Base-by-base conservation (phyloP, 208 protist species). In the Wallacemonas sp. region DNA sequence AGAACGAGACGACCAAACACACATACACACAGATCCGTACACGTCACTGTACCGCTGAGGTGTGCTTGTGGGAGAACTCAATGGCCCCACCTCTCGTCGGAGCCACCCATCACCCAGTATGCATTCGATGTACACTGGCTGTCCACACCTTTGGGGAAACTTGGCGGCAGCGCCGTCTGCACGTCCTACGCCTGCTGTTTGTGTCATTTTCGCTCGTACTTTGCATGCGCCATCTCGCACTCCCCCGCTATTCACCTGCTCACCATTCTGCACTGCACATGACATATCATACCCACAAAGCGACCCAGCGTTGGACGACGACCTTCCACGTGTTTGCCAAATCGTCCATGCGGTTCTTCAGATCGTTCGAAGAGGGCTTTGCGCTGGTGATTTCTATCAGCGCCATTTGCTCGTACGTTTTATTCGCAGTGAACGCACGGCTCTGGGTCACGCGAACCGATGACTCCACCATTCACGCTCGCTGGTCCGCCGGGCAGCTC, bases 371-470 rank as follows among this genome's bases (percentile, higher is more conserved):
- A 19, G 50, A 57, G 36, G 50, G 50, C 22, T n/a, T 37, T 12
- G 50, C 50, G 0, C 3, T 57, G 4, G 50, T 8, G 50, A 8
- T 39, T 10, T 38, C n/a, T 8, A 9, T 57, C 13, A n/a, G 5
- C 13, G 3, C 12, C 5, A 21, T 57, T 8, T 33, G 30, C 30
- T 12, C 5, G 30, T 57, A 57, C 30, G 50, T 39, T 10, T 34
- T 37, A 0, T 33, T 57, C n/a, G 29, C 50, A 15, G 15, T 57
- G 12, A 57, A 57, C 50, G 21, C 50, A 32, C 50, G 50, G n/a
- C 6, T 57, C 4, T 57, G 50, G 50, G 50, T 57, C n/a, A 39
- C 50, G 21, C 50, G 50, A 26, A 57, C 50, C 6, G 50, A 57
- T 38, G 32, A 3, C 3, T 0, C 5, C 3, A 57, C 50, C 6